phyloP scores from a whole-genome alignment of 176 grass and related monocot genomes.

The Bothriochloa decipiens region DNA sequence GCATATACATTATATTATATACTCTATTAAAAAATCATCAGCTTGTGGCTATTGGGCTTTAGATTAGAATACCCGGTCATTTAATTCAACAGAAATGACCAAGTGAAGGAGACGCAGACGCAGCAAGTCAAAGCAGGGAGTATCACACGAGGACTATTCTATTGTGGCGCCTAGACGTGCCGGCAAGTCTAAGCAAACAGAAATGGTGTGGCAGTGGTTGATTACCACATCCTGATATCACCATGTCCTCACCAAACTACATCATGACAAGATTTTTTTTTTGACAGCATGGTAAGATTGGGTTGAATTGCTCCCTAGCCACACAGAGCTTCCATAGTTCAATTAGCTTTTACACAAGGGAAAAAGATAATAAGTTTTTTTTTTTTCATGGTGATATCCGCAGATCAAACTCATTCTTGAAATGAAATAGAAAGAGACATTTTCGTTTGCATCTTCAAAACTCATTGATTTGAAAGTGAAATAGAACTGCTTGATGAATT shows the following conservation, averaged over 20 bases:
- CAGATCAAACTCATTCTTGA: neutral
- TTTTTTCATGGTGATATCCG: neutral
- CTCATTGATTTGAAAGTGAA: too few species aligned
- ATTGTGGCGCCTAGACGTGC: conserved; percentile 25
- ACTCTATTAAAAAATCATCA: neutral
- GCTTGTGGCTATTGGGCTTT: neutral
- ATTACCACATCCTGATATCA: conserved; percentile 48
- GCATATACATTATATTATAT: neutral
- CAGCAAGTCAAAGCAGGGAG: conserved; percentile 41
- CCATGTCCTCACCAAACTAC: conserved; percentile 32
- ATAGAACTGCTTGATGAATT: too few species aligned
- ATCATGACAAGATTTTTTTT: neutral
- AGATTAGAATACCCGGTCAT: conserved; percentile 9
- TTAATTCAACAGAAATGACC: conserved; percentile 21
- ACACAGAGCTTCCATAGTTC: neutral
- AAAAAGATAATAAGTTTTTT: neutral
- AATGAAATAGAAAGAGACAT: too few species aligned
- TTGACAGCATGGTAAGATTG: too few species aligned
- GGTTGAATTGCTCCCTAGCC: neutral
- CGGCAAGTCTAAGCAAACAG: conserved; percentile 40
- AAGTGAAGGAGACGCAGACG: conserved; percentile 11
- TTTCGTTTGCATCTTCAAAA: too few species aligned
- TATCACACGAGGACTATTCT: conserved; percentile 36
- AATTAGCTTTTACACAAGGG: neutral
- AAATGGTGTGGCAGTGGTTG: conserved; percentile 35